These are phyloP conservation scores for Penstemon davidsonii DNA, from an alignment of 257 asterid genomes.

Conservation along the genomic window DNA sequence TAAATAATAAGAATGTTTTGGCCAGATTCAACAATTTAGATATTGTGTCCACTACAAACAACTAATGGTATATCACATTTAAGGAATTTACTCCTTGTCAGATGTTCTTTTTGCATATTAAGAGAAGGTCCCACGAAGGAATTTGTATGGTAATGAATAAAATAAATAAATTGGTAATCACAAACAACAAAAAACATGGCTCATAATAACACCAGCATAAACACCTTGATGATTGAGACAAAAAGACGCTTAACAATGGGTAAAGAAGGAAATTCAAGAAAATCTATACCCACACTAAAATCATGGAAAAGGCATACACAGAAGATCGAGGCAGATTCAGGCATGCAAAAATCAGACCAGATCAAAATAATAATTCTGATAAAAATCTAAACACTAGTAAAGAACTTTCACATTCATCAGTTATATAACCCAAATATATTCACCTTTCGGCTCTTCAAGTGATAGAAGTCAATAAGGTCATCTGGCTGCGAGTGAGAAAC, in stretches of 20 bases:
- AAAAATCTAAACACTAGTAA: not conserved
- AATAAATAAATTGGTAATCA: conserved; percentile 5
- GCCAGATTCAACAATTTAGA: not conserved
- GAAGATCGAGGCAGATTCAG: not conserved
- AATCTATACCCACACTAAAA: conserved; percentile 1
- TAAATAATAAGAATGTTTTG: too few species aligned
- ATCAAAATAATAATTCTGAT: not conserved
- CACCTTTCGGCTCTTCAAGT: conserved; percentile 95
- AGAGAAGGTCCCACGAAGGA: conserved; percentile 2
- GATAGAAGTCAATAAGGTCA: conserved; percentile 93
- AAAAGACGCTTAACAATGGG: conserved; percentile 2
- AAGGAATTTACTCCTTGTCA: conserved; percentile 17
- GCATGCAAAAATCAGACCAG: not conserved
- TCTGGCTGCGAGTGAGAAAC: conserved; percentile 81
- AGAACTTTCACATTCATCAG: conserved; percentile 13
- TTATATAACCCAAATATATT: conserved; percentile 26
- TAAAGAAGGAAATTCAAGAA: conserved; percentile 1
- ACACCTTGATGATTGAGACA: conserved; percentile 3
- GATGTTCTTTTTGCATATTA: not conserved
- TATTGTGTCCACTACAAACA: conserved; percentile 14
- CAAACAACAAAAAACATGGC: conserved; percentile 9
- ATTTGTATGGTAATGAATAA: not conserved
- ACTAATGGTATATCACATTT: not conserved
- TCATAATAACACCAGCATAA: not conserved
- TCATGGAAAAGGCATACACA: not conserved